Evolutionary conservation across 257 asterid species (phyloP).

Genomic region (Fraxinus pennsylvanica): DNA sequence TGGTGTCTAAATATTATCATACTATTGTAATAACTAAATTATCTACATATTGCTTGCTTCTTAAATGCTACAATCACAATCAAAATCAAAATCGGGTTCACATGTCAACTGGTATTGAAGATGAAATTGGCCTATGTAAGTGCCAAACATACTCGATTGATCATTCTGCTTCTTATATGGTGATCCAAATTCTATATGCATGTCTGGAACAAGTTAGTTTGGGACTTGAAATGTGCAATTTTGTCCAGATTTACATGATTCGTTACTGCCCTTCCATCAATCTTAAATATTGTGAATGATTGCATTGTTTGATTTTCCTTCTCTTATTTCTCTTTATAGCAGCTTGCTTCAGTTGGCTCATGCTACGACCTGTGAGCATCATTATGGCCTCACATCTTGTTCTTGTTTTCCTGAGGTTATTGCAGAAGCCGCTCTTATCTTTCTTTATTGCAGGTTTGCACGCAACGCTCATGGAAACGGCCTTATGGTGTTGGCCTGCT

Average conservation of each 20-base stretch:
- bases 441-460: slow-evolving; percentile 53
- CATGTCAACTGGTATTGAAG: not conserved
- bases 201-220: not conserved
- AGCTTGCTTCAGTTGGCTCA: not conserved
- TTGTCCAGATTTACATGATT: not conserved
- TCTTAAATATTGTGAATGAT: not conserved
- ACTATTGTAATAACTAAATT: not conserved
- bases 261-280: not conserved
- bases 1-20: not conserved
- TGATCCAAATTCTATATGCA: not conserved
- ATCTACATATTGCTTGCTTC: not conserved
- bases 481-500: slow-evolving; percentile 72
- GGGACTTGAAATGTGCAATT: slow-evolving; percentile 4
- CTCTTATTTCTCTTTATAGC: not conserved
- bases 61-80: not conserved
- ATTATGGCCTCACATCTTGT: not conserved
- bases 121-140: not conserved
- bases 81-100: not conserved
- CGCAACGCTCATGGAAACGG: slow-evolving; percentile 72
- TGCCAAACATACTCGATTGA: not conserved
- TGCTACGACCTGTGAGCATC: not conserved
- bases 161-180: slow-evolving; percentile 14
- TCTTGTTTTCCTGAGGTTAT: not conserved
- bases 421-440: not conserved
- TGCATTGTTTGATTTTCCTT: not conserved